Evolutionary conservation across 768 basidiomycete species (phyloP).

Genomic region (Suillus placidus): DNA sequence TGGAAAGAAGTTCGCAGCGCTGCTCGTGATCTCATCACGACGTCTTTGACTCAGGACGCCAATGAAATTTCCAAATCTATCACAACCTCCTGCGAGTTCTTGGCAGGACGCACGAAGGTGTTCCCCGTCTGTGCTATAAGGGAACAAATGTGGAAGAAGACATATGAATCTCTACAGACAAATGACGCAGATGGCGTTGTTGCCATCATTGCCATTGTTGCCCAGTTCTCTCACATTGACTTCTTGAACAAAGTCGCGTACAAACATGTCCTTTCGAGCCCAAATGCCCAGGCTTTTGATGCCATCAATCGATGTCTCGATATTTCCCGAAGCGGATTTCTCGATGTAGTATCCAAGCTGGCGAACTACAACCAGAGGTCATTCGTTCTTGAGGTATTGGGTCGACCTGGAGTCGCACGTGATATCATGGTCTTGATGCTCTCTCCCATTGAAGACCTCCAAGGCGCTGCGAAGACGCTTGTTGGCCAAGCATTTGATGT

Average conservation of each 20-base stretch:
- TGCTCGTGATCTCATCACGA: conserved; percentile 44
- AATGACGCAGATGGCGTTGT: conserved; percentile 62
- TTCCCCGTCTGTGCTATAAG: conserved; percentile 47
- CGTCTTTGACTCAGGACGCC: conserved; percentile 37
- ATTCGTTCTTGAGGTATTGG: conserved; percentile 58
- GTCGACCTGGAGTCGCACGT: conserved; percentile 55
- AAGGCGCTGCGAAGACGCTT: conserved; percentile 75
- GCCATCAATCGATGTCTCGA: conserved; percentile 64
- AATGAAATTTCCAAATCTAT: conserved; percentile 36
- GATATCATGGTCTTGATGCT: conserved; percentile 71
- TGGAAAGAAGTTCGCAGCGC: conserved; percentile 47
- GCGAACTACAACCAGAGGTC: conserved; percentile 60
- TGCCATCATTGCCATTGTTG: conserved; percentile 58
- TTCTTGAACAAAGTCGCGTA: conserved; percentile 57
- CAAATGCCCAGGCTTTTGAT: conserved; percentile 42
- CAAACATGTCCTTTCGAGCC: conserved; percentile 37
- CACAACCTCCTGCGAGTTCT: conserved; percentile 35
- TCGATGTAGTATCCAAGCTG: conserved; percentile 61
- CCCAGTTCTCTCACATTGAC: conserved; percentile 70
- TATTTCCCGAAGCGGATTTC: conserved; percentile 62
- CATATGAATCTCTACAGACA: conserved; percentile 61
- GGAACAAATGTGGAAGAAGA: conserved; percentile 67
- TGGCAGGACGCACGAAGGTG: conserved; percentile 30
- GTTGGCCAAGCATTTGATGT: conserved; percentile 86
- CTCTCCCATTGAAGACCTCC: conserved; percentile 78